Base-by-base conservation (phyloP, 495 filamentous ascomycete species). In the Pseudoneurospora amorphoporcata region DNA sequence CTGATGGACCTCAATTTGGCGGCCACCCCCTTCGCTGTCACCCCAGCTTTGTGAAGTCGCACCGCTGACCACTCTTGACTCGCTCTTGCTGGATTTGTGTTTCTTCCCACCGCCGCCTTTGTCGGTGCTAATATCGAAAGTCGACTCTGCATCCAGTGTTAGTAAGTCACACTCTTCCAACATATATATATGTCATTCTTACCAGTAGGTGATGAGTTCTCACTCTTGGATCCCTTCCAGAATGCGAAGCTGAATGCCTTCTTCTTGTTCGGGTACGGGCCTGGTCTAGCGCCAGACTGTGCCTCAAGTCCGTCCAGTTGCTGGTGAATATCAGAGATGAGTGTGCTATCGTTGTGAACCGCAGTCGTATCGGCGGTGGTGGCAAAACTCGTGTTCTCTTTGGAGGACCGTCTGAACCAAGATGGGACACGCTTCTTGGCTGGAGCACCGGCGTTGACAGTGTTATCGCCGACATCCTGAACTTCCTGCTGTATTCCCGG, bases 391-490 rank as follows among this genome's bases (percentile, higher is more conserved):
- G 73, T 69, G 16, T 73, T 78, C 2, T 80, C 77, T 41, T 88
- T 87, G 5, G 86, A 86, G 38, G 83, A 80, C 3, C 88, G 86
- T 69, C 85, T 90, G 77, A 92, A 91, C 90, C 90, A 93, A 3
- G 86, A 87, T 74, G 87, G 85, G 45, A 88, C 91, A 79, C 90
- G 91, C 45, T 86, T 84, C 42, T 80, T 79, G 69, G 76, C 79
- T 2, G 81, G 75, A 29, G 72, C 47, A 41, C 65, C 42, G 19
- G 38, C 68, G 43, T 61, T 35, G 53, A 8, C 69, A 29, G 42
- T 65, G 38, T 72, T 39, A 8, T 72, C 42, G 39, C 39, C 58
- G 58, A 75, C 23, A 38, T 23, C 29, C 9, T 40, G 68, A 29
- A 0, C 32, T 17, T 39, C 70, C 5, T 72, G 73, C 3, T 72